Percentiles rank a stretch among this genome's conserved stretches.
Conservation (phyloP, 106 monocot species). For the Dendrobium nobile region DNA sequence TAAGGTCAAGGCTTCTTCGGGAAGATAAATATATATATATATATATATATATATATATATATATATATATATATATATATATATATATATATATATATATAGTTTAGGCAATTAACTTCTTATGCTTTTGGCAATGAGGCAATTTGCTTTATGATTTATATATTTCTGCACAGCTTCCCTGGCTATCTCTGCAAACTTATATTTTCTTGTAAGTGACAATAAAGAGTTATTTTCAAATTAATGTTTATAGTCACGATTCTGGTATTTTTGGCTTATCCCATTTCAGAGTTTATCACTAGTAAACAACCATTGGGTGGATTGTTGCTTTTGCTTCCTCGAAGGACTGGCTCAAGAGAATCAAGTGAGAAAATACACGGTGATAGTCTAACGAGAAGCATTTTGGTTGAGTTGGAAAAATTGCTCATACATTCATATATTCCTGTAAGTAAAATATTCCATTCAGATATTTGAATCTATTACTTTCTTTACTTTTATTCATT, state of each 20-base stretch:
- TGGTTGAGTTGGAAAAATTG: slow-evolving; percentile 69
- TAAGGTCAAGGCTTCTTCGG: not conserved
- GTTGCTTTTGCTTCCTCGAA: slow-evolving; percentile 81
- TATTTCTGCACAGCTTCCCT: not conserved
- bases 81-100: not conserved
- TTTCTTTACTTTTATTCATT: not conserved
- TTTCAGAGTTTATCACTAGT: slow-evolving; percentile 65
- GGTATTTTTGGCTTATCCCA: not conserved
- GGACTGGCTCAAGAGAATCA: slow-evolving; percentile 20
- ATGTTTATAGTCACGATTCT: slow-evolving; percentile 5
- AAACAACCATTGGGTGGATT: slow-evolving; percentile 79
- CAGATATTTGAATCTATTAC: not conserved
- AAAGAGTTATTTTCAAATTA: not conserved
- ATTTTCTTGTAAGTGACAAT: not conserved
- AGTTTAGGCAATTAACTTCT: no score
- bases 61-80: not conserved
- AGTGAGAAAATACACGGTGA: slow-evolving; percentile 10
- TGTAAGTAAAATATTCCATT: slow-evolving; percentile 37
- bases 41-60: no score
- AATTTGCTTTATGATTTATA: not conserved
- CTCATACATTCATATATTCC: slow-evolving; percentile 73
- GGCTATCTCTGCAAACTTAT: not conserved
- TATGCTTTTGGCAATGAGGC: not conserved
- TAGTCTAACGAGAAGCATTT: slow-evolving; percentile 24
- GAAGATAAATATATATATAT: not conserved